These are phyloP conservation scores for Phylloporus sp. DNA, from an alignment of 1,284 basidiomycete species.

Conservation along the genomic window DNA sequence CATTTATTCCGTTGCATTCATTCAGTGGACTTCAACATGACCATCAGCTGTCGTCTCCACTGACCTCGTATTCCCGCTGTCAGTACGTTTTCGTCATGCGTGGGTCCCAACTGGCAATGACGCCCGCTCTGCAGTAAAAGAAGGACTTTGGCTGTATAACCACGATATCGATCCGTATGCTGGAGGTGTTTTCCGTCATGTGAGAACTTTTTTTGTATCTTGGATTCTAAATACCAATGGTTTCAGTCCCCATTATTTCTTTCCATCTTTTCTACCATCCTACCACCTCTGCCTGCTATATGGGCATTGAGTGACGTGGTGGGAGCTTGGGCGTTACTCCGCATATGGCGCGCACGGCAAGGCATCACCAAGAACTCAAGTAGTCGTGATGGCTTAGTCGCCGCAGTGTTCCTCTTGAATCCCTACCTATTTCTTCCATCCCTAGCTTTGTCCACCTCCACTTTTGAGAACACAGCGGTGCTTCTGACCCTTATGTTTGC, in stretches of 20 bases:
- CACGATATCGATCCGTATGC: conserved; percentile 84
- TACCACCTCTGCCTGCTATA: conserved; percentile 66
- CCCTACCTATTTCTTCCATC: conserved; percentile 86
- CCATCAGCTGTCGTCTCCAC: conserved; percentile 82
- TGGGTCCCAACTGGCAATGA: background rate
- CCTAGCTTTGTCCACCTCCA: conserved; percentile 81
- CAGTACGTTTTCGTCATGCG: conserved; percentile 29
- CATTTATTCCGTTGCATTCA: conserved; percentile 54
- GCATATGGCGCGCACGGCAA: conserved; percentile 71
- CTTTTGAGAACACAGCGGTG: conserved; percentile 78
- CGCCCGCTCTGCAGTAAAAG: conserved; percentile 70
- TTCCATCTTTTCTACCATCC: conserved; percentile 74
- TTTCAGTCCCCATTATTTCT: conserved; percentile 83
- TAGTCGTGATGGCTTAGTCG: conserved; percentile 64
- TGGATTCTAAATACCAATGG: background rate
- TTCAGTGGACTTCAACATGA: conserved; percentile 58
- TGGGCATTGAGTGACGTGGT: conserved; percentile 78
- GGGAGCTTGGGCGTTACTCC: conserved; percentile 71
- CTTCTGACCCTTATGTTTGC: conserved; percentile 80
- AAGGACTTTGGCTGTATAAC: conserved; percentile 82
- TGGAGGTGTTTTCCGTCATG: conserved; percentile 86
- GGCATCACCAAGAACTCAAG: conserved; percentile 47
- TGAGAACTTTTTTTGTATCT: conserved; percentile 47
- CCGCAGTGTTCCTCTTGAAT: conserved; percentile 81
- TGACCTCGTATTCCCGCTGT: conserved; percentile 76